Evolutionary conservation across 129 eudicot genomes (phyloP), one percentile per base, ranked within the genome.

Genomic region (Heracleum sosnowskyi): DNA sequence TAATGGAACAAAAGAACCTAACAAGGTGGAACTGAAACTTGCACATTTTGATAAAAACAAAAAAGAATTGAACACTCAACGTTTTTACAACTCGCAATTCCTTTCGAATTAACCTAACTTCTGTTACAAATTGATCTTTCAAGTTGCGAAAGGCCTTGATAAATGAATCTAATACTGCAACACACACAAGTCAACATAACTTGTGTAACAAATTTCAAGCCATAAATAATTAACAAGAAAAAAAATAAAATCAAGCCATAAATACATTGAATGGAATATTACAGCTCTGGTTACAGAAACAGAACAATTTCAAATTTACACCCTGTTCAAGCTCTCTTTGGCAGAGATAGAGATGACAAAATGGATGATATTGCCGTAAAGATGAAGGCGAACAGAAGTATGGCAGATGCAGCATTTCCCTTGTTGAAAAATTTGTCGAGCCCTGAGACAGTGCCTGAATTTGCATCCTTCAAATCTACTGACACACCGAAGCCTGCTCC

Each of bases 401-500:
- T 62, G 76, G 80, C 47, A 16, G 80, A 33, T 40, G 84, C 79
- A 44, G 84, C 79, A 44, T 9, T 39, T 2, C 29, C 77, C 31
- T 26, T 55, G 57, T 75, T 42, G 57, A 71, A 47, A 55, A 79
- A 79, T 22, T 79, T 39, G 47, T 33, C 37, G 1, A 60, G 45
- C 24, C 11, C 42, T 5, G 71, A 40, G 20, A 1, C 57, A 7
- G 40, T 26, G 2, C 36, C 45, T 28, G 34, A 42, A 73, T 28
- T 42, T 44, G 77, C 77, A 12, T 73, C 60, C 42, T 73, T 73
- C 37, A 73, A 44, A 26, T 73, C 77, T 44, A 44, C 49, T 18
- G 82, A 82, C 13, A 69, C 55, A 0, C 86, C 89, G 76, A 85
- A 85, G 8, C 85, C 80, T 34, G 85, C 88, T 36, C 44, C 89